Percentiles rank a stretch among this genome's conserved stretches.
phyloP scores from a whole-genome alignment of 345 rosid genomes.

The Xanthoceras sorbifolium region DNA sequence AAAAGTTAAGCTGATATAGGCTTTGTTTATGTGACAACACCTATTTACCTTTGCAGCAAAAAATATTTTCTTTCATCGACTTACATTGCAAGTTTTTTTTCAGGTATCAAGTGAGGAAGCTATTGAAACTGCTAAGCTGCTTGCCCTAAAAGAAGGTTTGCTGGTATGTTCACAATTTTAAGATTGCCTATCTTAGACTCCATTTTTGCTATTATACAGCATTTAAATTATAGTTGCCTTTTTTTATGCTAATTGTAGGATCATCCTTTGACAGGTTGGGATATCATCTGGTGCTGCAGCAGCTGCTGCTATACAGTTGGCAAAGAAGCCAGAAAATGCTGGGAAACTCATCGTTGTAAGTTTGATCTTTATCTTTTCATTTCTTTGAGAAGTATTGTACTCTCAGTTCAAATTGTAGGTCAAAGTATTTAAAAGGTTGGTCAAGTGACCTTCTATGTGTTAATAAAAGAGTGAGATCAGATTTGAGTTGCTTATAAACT shows the following conservation, averaged over 20 bases:
- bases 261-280: slow-evolving; percentile 40
- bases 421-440: neutral
- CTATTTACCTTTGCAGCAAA: neutral
- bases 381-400: neutral
- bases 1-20: neutral
- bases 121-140: slow-evolving; percentile 44
- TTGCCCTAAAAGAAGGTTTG: slow-evolving; percentile 58
- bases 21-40: neutral
- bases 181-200: neutral
- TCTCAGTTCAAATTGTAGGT: neutral
- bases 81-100: neutral
- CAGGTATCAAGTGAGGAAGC: slow-evolving; percentile 59
- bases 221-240: neutral
- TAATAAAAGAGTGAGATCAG: neutral
- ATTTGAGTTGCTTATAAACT: neutral
- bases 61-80: neutral
- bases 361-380: neutral
- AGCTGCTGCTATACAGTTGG: slow-evolving; percentile 51
- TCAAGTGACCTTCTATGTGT: no score
- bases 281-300: slow-evolving; percentile 66
- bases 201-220: neutral
- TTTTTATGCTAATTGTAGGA: neutral
- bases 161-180: slow-evolving; percentile 30
- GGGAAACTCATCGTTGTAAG: slow-evolving; percentile 62
- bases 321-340: slow-evolving; percentile 52